These are phyloP conservation scores for Funneliformis geosporum DNA, from an alignment of 192 early-diverging fungal species.

Conservation along the genomic window DNA sequence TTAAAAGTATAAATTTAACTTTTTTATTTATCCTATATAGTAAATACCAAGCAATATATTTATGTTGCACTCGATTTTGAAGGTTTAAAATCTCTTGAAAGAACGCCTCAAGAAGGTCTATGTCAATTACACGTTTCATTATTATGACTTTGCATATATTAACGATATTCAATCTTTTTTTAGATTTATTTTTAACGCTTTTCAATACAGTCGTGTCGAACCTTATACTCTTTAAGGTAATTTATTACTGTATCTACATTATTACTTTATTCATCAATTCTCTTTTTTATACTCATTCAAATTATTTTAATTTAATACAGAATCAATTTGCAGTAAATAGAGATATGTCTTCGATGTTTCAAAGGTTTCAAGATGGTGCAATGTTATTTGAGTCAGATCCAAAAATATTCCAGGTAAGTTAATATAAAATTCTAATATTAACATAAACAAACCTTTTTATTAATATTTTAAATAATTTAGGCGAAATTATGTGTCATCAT, in stretches of 20 bases:
- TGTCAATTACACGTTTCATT: neutral
- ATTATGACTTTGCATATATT: neutral
- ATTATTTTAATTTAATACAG: neutral
- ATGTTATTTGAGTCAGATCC: slow-evolving; percentile 7
- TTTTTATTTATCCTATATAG: neutral
- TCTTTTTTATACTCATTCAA: neutral
- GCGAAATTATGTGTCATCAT: slow-evolving; percentile 23
- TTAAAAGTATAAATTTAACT: neutral
- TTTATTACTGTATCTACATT: too few species aligned
- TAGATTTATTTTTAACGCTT: slow-evolving; percentile 9
- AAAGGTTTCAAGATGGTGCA: slow-evolving; percentile 32
- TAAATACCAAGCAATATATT: neutral
- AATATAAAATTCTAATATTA: neutral
- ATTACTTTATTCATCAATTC: too few species aligned
- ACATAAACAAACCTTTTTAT: neutral
- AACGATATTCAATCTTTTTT: neutral
- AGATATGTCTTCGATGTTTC: slow-evolving; percentile 36
- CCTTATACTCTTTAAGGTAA: slow-evolving; percentile 16
- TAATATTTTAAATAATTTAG: neutral
- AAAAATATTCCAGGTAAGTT: slow-evolving; percentile 25
- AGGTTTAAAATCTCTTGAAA: slow-evolving; percentile 23
- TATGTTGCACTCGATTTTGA: slow-evolving; percentile 36
- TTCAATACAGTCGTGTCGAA: slow-evolving; percentile 22
- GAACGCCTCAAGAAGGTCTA: slow-evolving; percentile 31
- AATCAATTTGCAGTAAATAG: slow-evolving; percentile 31